A percentile compares a stretch with the other conserved stretches of the same genome.
Evolutionary conservation across 2,329 filamentous ascomycete species (phyloP).

Genomic region (Podosphaera xanthii): DNA sequence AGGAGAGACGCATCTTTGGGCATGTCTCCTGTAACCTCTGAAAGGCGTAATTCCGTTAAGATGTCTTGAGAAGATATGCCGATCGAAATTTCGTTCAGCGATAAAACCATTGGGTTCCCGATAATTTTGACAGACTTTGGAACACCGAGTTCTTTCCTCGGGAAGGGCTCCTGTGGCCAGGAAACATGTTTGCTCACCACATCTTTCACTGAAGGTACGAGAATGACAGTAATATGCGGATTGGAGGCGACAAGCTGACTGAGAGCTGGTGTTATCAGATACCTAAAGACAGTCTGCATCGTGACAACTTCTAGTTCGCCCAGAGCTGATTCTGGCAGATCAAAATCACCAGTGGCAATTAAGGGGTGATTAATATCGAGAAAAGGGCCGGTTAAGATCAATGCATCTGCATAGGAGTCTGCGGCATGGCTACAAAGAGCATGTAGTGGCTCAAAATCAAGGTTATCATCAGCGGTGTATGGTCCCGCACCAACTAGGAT

Average conservation of each 20-base stretch:
- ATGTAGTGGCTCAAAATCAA: slow-evolving; percentile 72
- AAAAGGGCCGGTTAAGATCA: slow-evolving; percentile 72
- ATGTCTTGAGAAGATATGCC: slow-evolving; percentile 69
- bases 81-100: slow-evolving; percentile 66
- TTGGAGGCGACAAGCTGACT: slow-evolving; percentile 46
- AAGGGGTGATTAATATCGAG: slow-evolving; percentile 80
- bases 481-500: slow-evolving; percentile 65
- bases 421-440: slow-evolving; percentile 59
- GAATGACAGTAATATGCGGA: slow-evolving; percentile 58
- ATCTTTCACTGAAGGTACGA: slow-evolving; percentile 67
- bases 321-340: slow-evolving; percentile 43
- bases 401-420: slow-evolving; percentile 49
- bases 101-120: slow-evolving; percentile 76
- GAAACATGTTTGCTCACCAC: slow-evolving; percentile 62
- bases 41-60: slow-evolving; percentile 56
- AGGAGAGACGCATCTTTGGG: slow-evolving; percentile 22
- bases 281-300: slow-evolving; percentile 61
- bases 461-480: slow-evolving; percentile 78
- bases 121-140: slow-evolving; percentile 56
- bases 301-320: slow-evolving; percentile 58
- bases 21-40: slow-evolving; percentile 40
- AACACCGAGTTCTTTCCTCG: slow-evolving; percentile 49
- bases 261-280: slow-evolving; percentile 53
- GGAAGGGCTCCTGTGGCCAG: slow-evolving; percentile 59
- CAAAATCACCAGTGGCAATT: slow-evolving; percentile 58